Evolutionary conservation across 1,284 basidiomycete genomes (phyloP).

Genomic region (Sanghuangporus weigelae): DNA sequence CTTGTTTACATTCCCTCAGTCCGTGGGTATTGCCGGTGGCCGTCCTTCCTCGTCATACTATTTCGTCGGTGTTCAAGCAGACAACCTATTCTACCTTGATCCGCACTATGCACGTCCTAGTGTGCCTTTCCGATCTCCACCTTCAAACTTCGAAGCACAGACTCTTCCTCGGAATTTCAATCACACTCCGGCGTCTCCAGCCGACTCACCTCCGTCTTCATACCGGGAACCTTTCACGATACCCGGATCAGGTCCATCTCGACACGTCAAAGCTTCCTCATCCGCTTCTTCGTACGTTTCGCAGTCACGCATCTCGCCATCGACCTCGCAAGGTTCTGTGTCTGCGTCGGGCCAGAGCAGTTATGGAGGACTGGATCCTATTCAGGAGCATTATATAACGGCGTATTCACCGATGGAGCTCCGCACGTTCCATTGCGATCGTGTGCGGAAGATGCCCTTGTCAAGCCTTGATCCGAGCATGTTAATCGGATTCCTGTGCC

Average conservation of each 20-base stretch:
- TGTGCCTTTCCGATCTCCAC: conserved; percentile 67
- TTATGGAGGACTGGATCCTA: conserved; percentile 30
- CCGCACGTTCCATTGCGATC: conserved; percentile 90
- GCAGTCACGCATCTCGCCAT: conserved; percentile 4
- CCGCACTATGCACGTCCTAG: conserved; percentile 87
- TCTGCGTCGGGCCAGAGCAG: conserved; percentile 6
- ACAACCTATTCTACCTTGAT: conserved; percentile 92
- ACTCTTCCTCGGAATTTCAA: background rate
- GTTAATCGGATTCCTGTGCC: conserved; percentile 89
- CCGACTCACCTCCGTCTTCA: conserved; percentile 47
- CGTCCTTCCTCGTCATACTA: conserved; percentile 95
- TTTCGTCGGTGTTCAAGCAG: conserved; percentile 90
- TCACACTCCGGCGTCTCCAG: conserved; percentile 18
- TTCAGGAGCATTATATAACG: conserved; percentile 54
- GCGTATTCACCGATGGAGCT: conserved; percentile 67
- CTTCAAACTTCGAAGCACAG: conserved; percentile 21
- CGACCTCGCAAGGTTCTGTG: conserved; percentile 5
- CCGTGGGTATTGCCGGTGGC: conserved; percentile 93
- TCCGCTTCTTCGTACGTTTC: conserved; percentile 30
- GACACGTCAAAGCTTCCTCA: conserved; percentile 54
- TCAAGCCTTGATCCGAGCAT: conserved; percentile 94
- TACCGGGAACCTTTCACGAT: conserved; percentile 46
- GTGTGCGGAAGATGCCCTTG: conserved; percentile 89
- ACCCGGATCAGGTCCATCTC: conserved; percentile 50
- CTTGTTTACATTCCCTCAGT: conserved; percentile 91